phyloP scores from a whole-genome alignment of 2,329 filamentous ascomycete genomes.

The Claviceps citrina region DNA sequence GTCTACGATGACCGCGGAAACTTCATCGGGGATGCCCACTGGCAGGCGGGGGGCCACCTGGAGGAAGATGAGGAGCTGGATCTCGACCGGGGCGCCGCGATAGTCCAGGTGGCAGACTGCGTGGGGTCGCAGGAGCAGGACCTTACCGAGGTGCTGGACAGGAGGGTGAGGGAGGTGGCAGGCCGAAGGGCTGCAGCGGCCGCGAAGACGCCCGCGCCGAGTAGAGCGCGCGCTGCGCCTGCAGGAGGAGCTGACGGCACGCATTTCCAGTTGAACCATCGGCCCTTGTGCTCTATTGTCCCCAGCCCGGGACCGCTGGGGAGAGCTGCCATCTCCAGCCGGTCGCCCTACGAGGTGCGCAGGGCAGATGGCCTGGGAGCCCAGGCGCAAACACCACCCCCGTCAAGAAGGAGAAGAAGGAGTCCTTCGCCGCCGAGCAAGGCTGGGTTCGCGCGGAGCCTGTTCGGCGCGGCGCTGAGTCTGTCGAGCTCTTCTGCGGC shows the following conservation, averaged over 20 bases:
- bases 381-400: constrained; percentile 9
- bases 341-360: constrained; percentile 21
- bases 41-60: constrained; percentile 52
- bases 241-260: constrained; percentile 10
- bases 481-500: constrained; percentile 13
- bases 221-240: constrained; percentile 1
- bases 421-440: constrained; percentile 20
- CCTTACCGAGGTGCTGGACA: constrained; percentile 58
- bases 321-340: constrained; percentile 17
- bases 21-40: constrained; percentile 73
- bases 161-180: constrained; percentile 43
- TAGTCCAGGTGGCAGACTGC: constrained; percentile 68
- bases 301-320: constrained; percentile 17
- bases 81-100: constrained; percentile 57
- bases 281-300: constrained; percentile 27
- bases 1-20: constrained; percentile 71
- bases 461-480: constrained; percentile 21
- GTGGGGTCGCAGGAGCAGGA: constrained; percentile 64
- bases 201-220: constrained; percentile 17
- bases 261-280: constrained; percentile 25
- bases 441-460: constrained; percentile 17
- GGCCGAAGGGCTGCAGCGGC: constrained; percentile 30
- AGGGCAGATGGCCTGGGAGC: constrained; percentile 7
- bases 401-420: constrained; percentile 15
- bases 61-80: constrained; percentile 69